A percentile compares a stretch with the other conserved stretches of the same genome.
These are phyloP conservation scores for Pseudozyma sp. DNA, from an alignment of 1,284 basidiomycete genomes.

Conservation along the genomic window DNA sequence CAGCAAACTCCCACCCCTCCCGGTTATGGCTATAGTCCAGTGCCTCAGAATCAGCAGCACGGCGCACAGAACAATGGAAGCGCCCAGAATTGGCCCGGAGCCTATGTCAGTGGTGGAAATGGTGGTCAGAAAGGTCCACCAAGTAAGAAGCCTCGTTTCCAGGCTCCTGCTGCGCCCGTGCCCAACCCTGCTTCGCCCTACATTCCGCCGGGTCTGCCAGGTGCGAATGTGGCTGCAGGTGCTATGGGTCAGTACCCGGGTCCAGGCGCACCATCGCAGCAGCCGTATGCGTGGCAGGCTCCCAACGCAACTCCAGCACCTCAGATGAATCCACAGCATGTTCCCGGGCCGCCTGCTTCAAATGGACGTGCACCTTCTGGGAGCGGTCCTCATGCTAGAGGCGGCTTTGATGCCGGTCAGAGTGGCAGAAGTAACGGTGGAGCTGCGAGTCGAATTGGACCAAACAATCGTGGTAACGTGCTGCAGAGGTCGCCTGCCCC, in stretches of 20 bases:
- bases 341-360: slow-evolving; percentile 16
- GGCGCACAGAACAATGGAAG: slow-evolving; percentile 3
- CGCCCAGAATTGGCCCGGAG: slow-evolving; percentile 30
- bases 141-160: slow-evolving; percentile 36
- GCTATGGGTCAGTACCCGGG: slow-evolving; percentile 9
- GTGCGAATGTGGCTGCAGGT: slow-evolving; percentile 4
- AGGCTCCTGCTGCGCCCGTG: slow-evolving; percentile 14
- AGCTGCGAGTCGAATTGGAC: slow-evolving; percentile 21
- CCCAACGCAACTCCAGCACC: slow-evolving; percentile 13
- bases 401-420: neutral
- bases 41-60: slow-evolving; percentile 20
- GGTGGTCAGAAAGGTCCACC: slow-evolving; percentile 36
- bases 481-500: slow-evolving; percentile 6
- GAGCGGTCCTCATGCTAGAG: slow-evolving; percentile 13
- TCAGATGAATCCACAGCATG: slow-evolving; percentile 22
- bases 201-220: slow-evolving; percentile 7
- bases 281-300: slow-evolving; percentile 35
- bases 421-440: slow-evolving; percentile 7
- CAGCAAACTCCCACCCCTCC: slow-evolving; percentile 26
- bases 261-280: slow-evolving; percentile 13
- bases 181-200: slow-evolving; percentile 7
- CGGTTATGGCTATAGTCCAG: slow-evolving; percentile 20
- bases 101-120: slow-evolving; percentile 18
- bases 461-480: slow-evolving; percentile 23
- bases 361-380: slow-evolving; percentile 17